Conservation (phyloP, 176 grass and related monocot genomes). For the Carex parvula region DNA sequence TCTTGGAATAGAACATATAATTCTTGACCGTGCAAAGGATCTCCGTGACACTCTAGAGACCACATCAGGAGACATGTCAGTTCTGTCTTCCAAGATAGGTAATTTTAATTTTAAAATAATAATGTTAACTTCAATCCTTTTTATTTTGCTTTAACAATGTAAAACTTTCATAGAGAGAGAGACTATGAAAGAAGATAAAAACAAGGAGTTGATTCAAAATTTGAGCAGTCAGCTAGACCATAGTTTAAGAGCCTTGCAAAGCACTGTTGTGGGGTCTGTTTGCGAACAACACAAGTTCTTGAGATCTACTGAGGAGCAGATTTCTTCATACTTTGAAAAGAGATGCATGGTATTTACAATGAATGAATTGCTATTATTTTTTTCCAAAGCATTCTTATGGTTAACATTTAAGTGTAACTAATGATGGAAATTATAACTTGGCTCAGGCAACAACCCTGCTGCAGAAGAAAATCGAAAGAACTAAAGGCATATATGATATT, state of each 20-base stretch:
- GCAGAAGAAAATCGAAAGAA: slow-evolving; percentile 52
- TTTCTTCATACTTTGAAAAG: slow-evolving; percentile 48
- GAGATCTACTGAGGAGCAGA: slow-evolving; percentile 56
- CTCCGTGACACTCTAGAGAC: slow-evolving; percentile 42
- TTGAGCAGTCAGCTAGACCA: slow-evolving; percentile 54
- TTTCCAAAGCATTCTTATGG: slow-evolving; percentile 6
- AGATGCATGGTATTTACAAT: slow-evolving; percentile 55
- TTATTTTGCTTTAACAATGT: slow-evolving; percentile 13
- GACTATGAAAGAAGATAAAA: slow-evolving; percentile 51
- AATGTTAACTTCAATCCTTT: slow-evolving; percentile 14
- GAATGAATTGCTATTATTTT: slow-evolving; percentile 4
- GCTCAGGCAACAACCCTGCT: slow-evolving; percentile 50
- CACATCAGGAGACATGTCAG: slow-evolving; percentile 49
- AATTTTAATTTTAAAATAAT: slow-evolving; percentile 28
- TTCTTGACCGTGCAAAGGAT: slow-evolving; percentile 63
- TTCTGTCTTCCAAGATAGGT: slow-evolving; percentile 57
- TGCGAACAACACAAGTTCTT: slow-evolving; percentile 48
- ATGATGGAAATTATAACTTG: slow-evolving; percentile 7
- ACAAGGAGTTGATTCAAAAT: slow-evolving; percentile 48
- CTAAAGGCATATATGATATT: slow-evolving; percentile 46
- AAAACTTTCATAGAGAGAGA: slow-evolving; percentile 49
- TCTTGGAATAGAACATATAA: slow-evolving; percentile 39
- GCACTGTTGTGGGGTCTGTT: slow-evolving; percentile 55
- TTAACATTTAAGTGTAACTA: slow-evolving; percentile 22
- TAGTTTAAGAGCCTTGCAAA: slow-evolving; percentile 44